Base-by-base conservation (phyloP, 2,329 filamentous ascomycete genomes). In the Ceratocystis eucalypticola region DNA sequence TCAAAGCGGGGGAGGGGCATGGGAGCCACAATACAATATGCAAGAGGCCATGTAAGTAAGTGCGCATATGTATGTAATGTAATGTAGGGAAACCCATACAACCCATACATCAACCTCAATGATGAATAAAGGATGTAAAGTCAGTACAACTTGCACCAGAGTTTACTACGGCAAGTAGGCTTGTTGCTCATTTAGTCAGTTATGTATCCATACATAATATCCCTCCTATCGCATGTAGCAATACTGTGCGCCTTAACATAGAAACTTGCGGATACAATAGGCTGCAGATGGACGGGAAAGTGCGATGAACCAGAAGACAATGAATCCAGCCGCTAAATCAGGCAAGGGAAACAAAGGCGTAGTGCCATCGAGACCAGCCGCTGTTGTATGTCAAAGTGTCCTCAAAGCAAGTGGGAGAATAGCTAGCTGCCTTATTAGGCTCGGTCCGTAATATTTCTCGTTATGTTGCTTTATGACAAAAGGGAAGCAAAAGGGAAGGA, bases 1-100 rank as follows among this genome's bases (percentile, higher is more conserved):
- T 59, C 55, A 59, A 59, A 59, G 55, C 55, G 55, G 55, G 55
- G 55, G 30, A 59, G 55, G 48, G 48, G 48, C 48, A 53, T 25
- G 20, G 10, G 8, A 28, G 48, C 48, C 48, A 53, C 20, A 22
- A 20, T 20, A 10, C 10, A 53, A 53, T 41, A 41, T 53, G 48
- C 22, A 53, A 28, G 48, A 53, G 48, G 48, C 48, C 48, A 53
- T 37, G 15, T 59, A 53, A 20, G 48, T 53, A 53, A 53, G n/a
- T 53, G 22, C n/a, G n/a, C 48, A 53, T 22, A 25, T 53, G 48
- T 12, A 41, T 12, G 37, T 15, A 41, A 41, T 41, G 10, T 41
- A 41, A 41, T 41, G 10, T 41, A 41, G 37, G 37, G 37, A 41
- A 41, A 12, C 37, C 37, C 37, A 41, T 15, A 41, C 37, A 41